These are phyloP conservation scores for Chlamydomonas sp. DNA, from an alignment of 139 green algal genomes.

Conservation along the genomic window DNA sequence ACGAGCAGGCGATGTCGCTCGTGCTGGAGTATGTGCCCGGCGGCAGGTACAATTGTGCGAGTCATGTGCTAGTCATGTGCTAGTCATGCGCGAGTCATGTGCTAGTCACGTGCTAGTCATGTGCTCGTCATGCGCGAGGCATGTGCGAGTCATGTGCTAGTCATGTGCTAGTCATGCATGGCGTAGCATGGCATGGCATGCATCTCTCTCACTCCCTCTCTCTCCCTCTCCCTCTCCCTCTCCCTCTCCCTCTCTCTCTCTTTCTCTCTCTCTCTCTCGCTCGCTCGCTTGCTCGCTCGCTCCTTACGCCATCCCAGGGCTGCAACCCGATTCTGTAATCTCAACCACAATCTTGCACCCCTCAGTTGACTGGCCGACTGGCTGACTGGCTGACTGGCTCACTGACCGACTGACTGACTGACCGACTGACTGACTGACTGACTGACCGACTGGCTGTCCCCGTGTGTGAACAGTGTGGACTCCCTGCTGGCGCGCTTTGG, in stretches of 20 bases:
- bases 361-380: no score
- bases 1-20: conserved; percentile 63
- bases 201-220: no score
- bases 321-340: no score
- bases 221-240: neutral
- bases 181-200: conserved; percentile 8
- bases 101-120: neutral
- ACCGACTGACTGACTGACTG: no score
- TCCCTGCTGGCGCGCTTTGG: conserved; percentile 74
- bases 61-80: neutral
- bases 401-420: no score
- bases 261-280: no score
- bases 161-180: conserved; percentile 2
- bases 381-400: no score
- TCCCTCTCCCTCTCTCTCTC: neutral
- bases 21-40: conserved; percentile 85
- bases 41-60: conserved; percentile 6
- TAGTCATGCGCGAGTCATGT: neutral
- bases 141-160: neutral
- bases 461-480: conserved; percentile 22
- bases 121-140: neutral
- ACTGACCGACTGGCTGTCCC: no score
- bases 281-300: no score
- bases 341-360: no score
- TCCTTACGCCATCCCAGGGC: no score